Percentiles rank a stretch among this genome's conserved stretches.
Conservation (phyloP, 2,329 filamentous ascomycete genomes). For the Fusarium torulosum region DNA sequence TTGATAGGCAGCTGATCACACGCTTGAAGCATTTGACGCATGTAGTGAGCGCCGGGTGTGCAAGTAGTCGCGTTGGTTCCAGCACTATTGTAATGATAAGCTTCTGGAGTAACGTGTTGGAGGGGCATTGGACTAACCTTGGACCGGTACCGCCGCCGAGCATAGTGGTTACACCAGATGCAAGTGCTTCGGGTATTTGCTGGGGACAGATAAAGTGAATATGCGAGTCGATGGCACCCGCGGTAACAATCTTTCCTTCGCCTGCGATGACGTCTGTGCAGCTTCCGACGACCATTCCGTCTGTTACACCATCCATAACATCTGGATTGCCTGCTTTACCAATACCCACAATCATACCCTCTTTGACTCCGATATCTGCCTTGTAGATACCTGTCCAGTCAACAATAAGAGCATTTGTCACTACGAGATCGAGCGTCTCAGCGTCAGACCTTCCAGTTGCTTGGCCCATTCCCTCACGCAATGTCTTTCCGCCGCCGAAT, state of each 20-base stretch:
- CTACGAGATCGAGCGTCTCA: constrained; percentile 83
- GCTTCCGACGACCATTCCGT: constrained; percentile 83
- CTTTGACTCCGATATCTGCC: constrained; percentile 93
- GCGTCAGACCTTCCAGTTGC: constrained; percentile 79
- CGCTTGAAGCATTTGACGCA: constrained; percentile 90
- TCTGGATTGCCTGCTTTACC: constrained; percentile 98
- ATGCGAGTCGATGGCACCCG: constrained; percentile 89
- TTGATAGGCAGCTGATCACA: constrained; percentile 86
- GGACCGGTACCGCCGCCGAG: constrained; percentile 92
- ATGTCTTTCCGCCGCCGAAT: constrained; percentile 93
- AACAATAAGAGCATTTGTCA: constrained; percentile 90
- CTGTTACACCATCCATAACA: constrained; percentile 88
- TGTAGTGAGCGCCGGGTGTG: constrained; percentile 85
- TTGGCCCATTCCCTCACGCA: constrained; percentile 96
- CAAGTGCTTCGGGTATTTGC: constrained; percentile 84
- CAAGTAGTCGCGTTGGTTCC: constrained; percentile 94
- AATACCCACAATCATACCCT: constrained; percentile 87
- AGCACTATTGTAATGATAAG: constrained; percentile 65
- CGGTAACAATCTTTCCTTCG: constrained; percentile 90
- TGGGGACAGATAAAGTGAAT: constrained; percentile 97
- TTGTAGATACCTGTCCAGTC: constrained; percentile 96
- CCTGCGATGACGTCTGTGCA: constrained; percentile 93
- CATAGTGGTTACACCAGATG: constrained; percentile 90
- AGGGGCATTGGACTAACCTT: constrained; percentile 63
- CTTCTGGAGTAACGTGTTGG: background rate